These are phyloP conservation scores for Penicillium goetzii DNA, from an alignment of 495 filamentous ascomycete genomes.

Conservation along the genomic window DNA sequence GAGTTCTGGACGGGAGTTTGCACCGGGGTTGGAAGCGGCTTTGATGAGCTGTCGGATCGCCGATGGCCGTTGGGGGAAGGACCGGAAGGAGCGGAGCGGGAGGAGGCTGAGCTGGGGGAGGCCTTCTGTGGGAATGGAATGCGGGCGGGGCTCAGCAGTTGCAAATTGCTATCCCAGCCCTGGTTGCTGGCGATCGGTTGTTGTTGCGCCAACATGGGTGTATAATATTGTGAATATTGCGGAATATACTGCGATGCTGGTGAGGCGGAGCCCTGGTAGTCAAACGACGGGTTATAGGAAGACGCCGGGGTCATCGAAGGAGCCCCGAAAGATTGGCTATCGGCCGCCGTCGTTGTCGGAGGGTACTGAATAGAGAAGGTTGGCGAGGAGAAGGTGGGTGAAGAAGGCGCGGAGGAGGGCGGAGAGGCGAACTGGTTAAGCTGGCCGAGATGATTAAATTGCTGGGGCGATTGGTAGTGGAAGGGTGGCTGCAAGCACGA, in stretches of 20 bases:
- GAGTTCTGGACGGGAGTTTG: constrained; percentile 51
- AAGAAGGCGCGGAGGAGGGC: constrained; percentile 47
- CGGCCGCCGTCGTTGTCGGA: constrained; percentile 33
- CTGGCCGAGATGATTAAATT: constrained; percentile 3
- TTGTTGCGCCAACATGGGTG: constrained; percentile 51
- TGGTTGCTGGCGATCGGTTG: constrained; percentile 44
- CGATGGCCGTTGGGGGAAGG: constrained; percentile 34
- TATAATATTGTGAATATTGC: constrained; percentile 42
- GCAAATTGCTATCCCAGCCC: constrained; percentile 48
- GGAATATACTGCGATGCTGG: constrained; percentile 38
- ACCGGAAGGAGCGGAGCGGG: constrained; percentile 37
- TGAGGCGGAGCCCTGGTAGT: constrained; percentile 41
- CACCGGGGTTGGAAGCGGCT: constrained; percentile 53
- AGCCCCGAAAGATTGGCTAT: constrained; percentile 46
- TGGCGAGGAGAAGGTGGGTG: constrained; percentile 47
- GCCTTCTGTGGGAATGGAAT: constrained; percentile 44
- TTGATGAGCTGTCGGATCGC: constrained; percentile 39
- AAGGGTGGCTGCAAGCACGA: constrained; percentile 44
- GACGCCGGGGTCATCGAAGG: constrained; percentile 53
- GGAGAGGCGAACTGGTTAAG: constrained; percentile 42
- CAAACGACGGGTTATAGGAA: constrained; percentile 50
- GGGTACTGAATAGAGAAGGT: constrained; percentile 44
- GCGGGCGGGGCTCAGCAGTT: constrained; percentile 45
- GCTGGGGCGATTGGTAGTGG: constrained; percentile 37
- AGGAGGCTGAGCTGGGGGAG: constrained; percentile 37